A percentile compares a stretch with the other conserved stretches of the same genome.
These are phyloP conservation scores for Cupressus sempervirens DNA, from an alignment of 75 land plant genomes.

Conservation along the genomic window DNA sequence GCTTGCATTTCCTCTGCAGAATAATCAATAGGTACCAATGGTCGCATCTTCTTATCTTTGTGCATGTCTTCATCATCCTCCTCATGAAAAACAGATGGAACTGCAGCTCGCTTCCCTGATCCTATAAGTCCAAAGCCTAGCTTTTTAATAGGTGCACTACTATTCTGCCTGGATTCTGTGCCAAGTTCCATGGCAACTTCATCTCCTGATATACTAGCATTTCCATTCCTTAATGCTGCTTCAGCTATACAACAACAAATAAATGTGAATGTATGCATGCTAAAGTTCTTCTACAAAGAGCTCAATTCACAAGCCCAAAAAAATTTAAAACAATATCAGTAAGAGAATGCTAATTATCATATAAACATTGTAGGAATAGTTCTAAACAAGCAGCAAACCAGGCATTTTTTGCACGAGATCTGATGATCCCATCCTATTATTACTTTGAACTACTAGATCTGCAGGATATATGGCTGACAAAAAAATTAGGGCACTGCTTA, in stretches of 20 bases:
- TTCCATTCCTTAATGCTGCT: slow-evolving; percentile 33
- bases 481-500: neutral
- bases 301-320: neutral
- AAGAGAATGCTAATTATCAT: neutral
- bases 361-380: neutral
- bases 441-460: neutral
- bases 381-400: slow-evolving; percentile 4
- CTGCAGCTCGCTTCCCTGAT: slow-evolving; percentile 83
- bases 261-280: neutral
- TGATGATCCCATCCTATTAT: neutral
- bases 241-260: slow-evolving; percentile 27
- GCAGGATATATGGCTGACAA: neutral
- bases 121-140: slow-evolving; percentile 94
- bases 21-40: slow-evolving; percentile 94
- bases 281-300: neutral
- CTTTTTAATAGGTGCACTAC: slow-evolving; percentile 52
- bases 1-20: slow-evolving; percentile 94
- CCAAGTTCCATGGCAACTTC: slow-evolving; percentile 19
- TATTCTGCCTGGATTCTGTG: slow-evolving; percentile 42
- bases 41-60: slow-evolving; percentile 79
- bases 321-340: neutral
- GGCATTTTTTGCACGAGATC: neutral
- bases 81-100: slow-evolving; percentile 83
- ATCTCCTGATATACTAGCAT: slow-evolving; percentile 19
- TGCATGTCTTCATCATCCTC: slow-evolving; percentile 93